These are phyloP conservation scores for Metschnikowia koreensis DNA, from an alignment of 805 yeast species.

Conservation along the genomic window DNA sequence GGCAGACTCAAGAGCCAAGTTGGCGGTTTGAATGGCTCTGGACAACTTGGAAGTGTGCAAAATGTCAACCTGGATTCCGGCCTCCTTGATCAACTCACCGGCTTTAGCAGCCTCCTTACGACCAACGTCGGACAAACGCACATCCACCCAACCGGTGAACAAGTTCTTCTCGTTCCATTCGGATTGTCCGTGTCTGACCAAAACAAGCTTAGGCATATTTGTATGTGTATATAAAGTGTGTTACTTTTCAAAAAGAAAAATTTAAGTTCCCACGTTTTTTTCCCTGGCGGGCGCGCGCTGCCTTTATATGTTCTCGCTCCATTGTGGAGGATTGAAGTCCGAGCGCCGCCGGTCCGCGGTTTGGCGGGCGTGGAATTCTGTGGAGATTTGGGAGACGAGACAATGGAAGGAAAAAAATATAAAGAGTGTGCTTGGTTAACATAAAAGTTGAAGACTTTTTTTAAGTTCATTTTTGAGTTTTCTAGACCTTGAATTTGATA, in stretches of 20 bases:
- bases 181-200: conserved; percentile 98
- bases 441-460: too few species aligned
- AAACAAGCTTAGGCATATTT: conserved; percentile 65
- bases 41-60: conserved; percentile 87
- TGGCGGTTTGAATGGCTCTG: conserved; percentile 96
- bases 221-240: background rate
- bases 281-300: conserved; percentile 3
- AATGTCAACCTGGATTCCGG: conserved; percentile 80
- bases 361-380: background rate
- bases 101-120: conserved; percentile 89
- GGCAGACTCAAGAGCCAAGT: conserved; percentile 85
- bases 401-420: too few species aligned
- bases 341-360: conserved; percentile 9
- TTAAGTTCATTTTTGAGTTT: too few species aligned
- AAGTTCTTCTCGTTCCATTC: conserved; percentile 98
- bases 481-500: too few species aligned
- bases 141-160: conserved; percentile 99
- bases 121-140: conserved; percentile 78
- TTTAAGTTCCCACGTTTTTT: background rate
- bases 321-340: conserved; percentile 23
- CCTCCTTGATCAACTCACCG: conserved; percentile 86
- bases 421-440: background rate
- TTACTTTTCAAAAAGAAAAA: background rate
- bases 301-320: conserved; percentile 11
- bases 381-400: background rate